Base-by-base conservation (phyloP, 1,139 yeast genomes). In the Suhomyces chickasaworum region DNA sequence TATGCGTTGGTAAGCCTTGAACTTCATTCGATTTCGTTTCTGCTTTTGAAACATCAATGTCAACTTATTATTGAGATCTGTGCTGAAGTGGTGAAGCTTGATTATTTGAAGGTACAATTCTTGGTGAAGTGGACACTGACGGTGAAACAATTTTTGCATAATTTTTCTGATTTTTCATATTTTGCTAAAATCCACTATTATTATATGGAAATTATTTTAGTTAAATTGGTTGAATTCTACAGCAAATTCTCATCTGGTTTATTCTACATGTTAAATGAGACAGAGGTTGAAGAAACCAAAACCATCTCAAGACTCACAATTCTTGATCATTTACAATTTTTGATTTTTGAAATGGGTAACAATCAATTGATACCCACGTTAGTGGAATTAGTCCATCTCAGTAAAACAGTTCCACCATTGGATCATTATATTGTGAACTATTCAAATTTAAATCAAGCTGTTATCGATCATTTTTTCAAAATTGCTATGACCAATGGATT, bases 21-120 rank as follows among this genome's bases (percentile, higher is more conserved):
- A 7, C 35, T 42, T 2, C 18, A 20, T 5, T 32, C 35, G n/a
- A 20, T 38, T 4, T 22, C 39, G 23, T 22, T 21, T 13, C 43
- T 39, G 7, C 30, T 53, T n/a, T 36, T 46, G 32, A 29, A 39
- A 18, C 29, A 43, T 4, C 56, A 49, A 33, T 31, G 35, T 10
- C 13, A 22, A 22, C 15, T 35, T 22, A 13, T 35, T 16, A 2
- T 35, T 3, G 18, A 35, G 21, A 18, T 35, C 6, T 21, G 18
- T 3, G 10, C 3, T 13, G 18, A 7, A 20, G n/a, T 12, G 1
- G 1, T n/a, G 9, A 6, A 5, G 29, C 37, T 35, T 35, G 27
- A n/a, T 3, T 6, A 5, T 12, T 16, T 21, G 8, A 12, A 3
- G 4, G 12, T 10, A 3, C 37, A 35, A 23, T 35, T 35, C 12